Conservation (phyloP, 2,329 filamentous ascomycete species). For the Penicillium oxalicum region DNA sequence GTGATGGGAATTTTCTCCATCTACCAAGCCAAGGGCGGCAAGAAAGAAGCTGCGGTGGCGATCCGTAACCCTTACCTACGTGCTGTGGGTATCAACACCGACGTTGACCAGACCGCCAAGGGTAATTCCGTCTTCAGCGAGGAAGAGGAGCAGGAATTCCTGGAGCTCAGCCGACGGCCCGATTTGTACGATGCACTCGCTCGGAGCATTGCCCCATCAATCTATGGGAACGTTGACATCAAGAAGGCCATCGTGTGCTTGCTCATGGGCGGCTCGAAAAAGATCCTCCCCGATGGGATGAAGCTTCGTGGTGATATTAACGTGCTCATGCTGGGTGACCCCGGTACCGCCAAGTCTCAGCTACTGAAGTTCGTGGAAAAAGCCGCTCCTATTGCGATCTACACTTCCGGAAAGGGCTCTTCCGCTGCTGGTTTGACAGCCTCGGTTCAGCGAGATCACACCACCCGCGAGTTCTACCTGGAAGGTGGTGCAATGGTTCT, state of each 20-base stretch:
- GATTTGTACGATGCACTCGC: conserved; percentile 91
- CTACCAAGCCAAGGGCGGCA: conserved; percentile 85
- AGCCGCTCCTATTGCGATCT: conserved; percentile 92
- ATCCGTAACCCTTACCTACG: conserved; percentile 93
- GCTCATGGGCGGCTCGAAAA: conserved; percentile 90
- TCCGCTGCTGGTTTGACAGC: conserved; percentile 96
- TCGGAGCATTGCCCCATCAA: conserved; percentile 90
- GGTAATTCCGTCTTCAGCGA: conserved; percentile 80
- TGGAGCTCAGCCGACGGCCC: conserved; percentile 80
- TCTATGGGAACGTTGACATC: conserved; percentile 92
- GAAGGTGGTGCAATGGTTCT: conserved; percentile 98
- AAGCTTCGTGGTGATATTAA: conserved; percentile 97
- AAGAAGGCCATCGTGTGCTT: conserved; percentile 96
- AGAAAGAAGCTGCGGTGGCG: conserved; percentile 78
- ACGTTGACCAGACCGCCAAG: conserved; percentile 82
- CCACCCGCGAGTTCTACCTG: conserved; percentile 91
- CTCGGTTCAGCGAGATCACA: conserved; percentile 87
- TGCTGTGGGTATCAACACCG: conserved; percentile 85
- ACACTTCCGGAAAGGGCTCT: conserved; percentile 96
- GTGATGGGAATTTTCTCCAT: conserved; percentile 98
- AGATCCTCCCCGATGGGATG: conserved; percentile 96
- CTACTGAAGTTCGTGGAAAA: conserved; percentile 96
- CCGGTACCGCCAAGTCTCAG: conserved; percentile 96
- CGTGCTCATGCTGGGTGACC: conserved; percentile 90
- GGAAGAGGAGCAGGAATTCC: conserved; percentile 94